Evolutionary conservation across 768 basidiomycete species (phyloP), one percentile per base, ranked within the genome.

Genomic region (Cubamyces sp.): DNA sequence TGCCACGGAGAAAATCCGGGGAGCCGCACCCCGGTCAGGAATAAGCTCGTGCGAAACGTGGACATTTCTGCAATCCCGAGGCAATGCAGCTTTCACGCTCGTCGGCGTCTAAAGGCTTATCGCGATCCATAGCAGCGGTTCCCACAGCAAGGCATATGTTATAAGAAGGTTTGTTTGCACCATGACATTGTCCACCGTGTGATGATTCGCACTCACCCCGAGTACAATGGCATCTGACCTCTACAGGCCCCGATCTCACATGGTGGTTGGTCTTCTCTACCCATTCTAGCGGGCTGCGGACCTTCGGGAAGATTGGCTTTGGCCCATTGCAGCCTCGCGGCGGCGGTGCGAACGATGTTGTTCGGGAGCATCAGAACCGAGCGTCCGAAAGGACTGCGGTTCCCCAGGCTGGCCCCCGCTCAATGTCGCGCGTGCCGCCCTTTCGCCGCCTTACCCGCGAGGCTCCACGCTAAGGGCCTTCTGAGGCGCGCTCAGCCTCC

Each of bases 1-100:
- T 19, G 30, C 18, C 26, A 57, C 56, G 61, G 55, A 62, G 61
- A 57, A 62, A 62, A 51, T 52, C 61, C 61, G 57, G 61, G 61
- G 54, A 62, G 51, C 54, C 48, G 51, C 45, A n/a, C 5, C 51
- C 56, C 34, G 47, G 41, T 59, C 62, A 55, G 57, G 62, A 59
- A 64, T 64, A 64, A 59, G 62, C 62, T 58, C 62, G 57, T 59
- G 53, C 40, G 62, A 64, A 59, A 42, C 47, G 46, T 55, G 62
- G 62, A 42, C 46, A 40, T 47, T 28, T 21, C 25, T 46, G 23
- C 52, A 34, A 6, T 39, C 30, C n/a, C 25, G n/a, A 41, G 28
- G 49, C 54, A 28, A 42, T 34, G 47, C 54, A 37, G 46, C 45
- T 15, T 48, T 12, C 19, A 12, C 23, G n/a, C 9, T 21, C 21